A percentile compares a stretch with the other conserved stretches of the same genome.
These are phyloP conservation scores for Phaeolepiota aurea DNA, from an alignment of 768 basidiomycete genomes.

Conservation along the genomic window DNA sequence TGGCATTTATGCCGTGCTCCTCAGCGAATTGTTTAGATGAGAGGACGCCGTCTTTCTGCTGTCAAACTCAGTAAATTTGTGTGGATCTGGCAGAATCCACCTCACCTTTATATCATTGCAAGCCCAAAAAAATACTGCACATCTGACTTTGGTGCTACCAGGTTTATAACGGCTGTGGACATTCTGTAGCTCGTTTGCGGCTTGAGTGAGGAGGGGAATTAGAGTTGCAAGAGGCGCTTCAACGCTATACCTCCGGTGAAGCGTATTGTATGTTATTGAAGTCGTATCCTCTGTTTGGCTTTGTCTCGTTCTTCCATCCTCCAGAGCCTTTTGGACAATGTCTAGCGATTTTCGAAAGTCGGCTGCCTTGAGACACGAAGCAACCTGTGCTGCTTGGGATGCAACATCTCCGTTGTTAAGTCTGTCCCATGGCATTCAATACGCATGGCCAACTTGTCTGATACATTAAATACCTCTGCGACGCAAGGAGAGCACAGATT, in stretches of 20 bases:
- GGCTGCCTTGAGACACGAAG: constrained; percentile 21
- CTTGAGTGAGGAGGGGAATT: constrained; percentile 20
- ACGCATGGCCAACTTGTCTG: not conserved
- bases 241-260: constrained; percentile 18
- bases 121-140: constrained; percentile 39
- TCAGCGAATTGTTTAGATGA: constrained; percentile 13
- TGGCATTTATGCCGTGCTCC: constrained; percentile 13
- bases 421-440: constrained; percentile 9
- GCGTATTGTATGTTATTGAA: constrained; percentile 14
- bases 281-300: constrained; percentile 8
- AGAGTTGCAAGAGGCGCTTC: constrained; percentile 9
- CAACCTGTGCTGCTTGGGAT: constrained; percentile 19
- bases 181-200: constrained; percentile 22
- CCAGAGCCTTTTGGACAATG: constrained; percentile 17
- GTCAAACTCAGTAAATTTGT: not conserved
- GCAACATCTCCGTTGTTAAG: constrained; percentile 23
- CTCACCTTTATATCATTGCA: constrained; percentile 23
- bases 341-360: constrained; percentile 21
- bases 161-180: constrained; percentile 12
- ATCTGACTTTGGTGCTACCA: constrained; percentile 18
- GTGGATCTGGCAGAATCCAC: not conserved
- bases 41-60: constrained; percentile 8
- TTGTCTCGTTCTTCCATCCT: constrained; percentile 3
- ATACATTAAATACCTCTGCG: constrained; percentile 26
- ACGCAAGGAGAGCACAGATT: constrained; percentile 43